Evolutionary conservation across 306 rosid genomes (phyloP).

Genomic region (Begonia masoniana): DNA sequence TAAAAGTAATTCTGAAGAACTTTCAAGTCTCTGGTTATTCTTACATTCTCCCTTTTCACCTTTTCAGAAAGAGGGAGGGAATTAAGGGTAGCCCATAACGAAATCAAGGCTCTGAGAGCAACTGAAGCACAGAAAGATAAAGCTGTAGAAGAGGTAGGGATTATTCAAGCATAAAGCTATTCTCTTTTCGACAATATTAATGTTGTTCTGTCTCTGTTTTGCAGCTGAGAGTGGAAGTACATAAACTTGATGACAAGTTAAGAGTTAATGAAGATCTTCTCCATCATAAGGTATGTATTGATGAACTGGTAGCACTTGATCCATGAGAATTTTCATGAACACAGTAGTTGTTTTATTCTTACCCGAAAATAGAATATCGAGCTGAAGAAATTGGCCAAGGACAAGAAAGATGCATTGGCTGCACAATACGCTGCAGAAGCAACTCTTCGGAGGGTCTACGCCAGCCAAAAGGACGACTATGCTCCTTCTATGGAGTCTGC

Average conservation of each 20-base stretch:
- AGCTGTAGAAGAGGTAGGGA: conserved; percentile 67
- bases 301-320: background rate
- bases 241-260: conserved; percentile 42
- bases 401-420: conserved; percentile 72
- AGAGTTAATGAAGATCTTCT: conserved; percentile 36
- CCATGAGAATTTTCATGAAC: background rate
- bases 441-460: conserved; percentile 60
- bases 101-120: conserved; percentile 66
- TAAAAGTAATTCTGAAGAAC: no score
- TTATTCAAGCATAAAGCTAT: no score
- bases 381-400: conserved; percentile 51
- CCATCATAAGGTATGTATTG: conserved; percentile 52
- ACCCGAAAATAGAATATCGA: conserved; percentile 55
- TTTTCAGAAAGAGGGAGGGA: conserved; percentile 54
- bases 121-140: conserved; percentile 64
- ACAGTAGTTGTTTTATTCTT: background rate
- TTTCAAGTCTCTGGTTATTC: no score
- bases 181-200: no score
- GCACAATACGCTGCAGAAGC: conserved; percentile 92
- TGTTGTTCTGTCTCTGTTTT: conserved; percentile 3
- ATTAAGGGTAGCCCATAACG: conserved; percentile 35
- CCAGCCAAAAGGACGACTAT: conserved; percentile 59
- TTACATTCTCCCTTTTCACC: background rate
- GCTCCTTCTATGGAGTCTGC: conserved; percentile 46
- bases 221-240: conserved; percentile 50